These are phyloP conservation scores for Acmispon strigosus DNA, from an alignment of 306 rosid genomes.

Conservation along the genomic window DNA sequence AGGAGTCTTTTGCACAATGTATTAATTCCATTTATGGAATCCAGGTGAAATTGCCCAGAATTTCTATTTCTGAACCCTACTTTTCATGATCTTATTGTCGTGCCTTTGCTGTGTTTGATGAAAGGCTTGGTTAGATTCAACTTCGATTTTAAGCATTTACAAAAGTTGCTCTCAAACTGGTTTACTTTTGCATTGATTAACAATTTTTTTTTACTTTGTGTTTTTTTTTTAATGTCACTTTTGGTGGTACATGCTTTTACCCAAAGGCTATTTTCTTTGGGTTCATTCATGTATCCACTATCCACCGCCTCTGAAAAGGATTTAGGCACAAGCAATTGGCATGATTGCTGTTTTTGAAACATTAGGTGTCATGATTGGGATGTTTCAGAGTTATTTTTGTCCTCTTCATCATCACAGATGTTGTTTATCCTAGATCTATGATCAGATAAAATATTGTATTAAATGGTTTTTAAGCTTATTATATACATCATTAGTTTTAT, in stretches of 20 bases:
- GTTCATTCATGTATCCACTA: constrained; percentile 14
- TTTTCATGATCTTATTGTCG: background rate
- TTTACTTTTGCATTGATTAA: background rate
- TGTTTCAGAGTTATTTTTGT: constrained; percentile 12
- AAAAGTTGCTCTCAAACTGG: background rate
- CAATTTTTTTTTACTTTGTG: background rate
- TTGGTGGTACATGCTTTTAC: constrained; percentile 14
- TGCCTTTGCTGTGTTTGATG: background rate
- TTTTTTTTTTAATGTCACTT: background rate
- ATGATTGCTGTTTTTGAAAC: background rate
- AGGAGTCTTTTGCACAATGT: background rate
- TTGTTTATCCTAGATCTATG: constrained; percentile 30
- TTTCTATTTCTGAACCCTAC: background rate
- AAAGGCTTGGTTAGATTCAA: background rate
- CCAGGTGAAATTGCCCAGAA: background rate
- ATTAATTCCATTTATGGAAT: background rate
- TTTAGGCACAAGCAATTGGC: background rate
- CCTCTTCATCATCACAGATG: constrained; percentile 1
- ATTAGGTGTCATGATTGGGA: constrained; percentile 36
- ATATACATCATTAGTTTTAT: background rate
- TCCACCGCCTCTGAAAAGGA: constrained; percentile 5
- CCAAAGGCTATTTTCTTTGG: constrained; percentile 10
- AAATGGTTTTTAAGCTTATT: background rate
- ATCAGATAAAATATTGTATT: background rate
- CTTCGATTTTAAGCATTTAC: constrained; percentile 8